Conservation (phyloP, 1,139 yeast species). For the Geotrichum bryndzae region DNA sequence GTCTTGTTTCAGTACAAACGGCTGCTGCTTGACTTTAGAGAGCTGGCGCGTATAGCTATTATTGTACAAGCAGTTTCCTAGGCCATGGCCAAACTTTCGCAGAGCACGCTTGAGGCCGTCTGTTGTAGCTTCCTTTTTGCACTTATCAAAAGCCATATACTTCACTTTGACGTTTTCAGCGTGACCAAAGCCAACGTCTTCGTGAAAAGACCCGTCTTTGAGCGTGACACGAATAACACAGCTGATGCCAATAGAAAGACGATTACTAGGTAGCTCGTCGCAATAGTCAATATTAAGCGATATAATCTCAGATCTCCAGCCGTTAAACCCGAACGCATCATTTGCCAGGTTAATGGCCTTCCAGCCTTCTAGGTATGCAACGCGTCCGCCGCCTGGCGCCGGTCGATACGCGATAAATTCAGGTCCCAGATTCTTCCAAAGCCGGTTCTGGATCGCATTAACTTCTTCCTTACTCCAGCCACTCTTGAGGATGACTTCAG, state of each 20-base stretch:
- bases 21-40: conserved; percentile 38
- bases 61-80: conserved; percentile 74
- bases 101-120: conserved; percentile 72
- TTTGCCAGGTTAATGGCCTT: conserved; percentile 52
- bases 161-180: conserved; percentile 58
- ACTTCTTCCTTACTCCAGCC: conserved; percentile 8
- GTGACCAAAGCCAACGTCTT: conserved; percentile 72
- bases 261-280: conserved; percentile 36
- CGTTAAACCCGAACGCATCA: conserved; percentile 56
- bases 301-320: conserved; percentile 55
- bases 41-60: conserved; percentile 48
- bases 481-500: not conserved
- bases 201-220: conserved; percentile 67
- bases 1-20: conserved; percentile 5
- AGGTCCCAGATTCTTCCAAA: conserved; percentile 57
- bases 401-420: conserved; percentile 80
- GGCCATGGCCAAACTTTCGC: conserved; percentile 68
- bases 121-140: conserved; percentile 72
- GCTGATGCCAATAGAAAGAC: conserved; percentile 52
- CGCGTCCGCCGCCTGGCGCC: conserved; percentile 44
- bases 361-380: conserved; percentile 42
- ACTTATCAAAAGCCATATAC: conserved; percentile 66
- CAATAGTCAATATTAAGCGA: conserved; percentile 34
- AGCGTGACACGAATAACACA: conserved; percentile 65
- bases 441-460: conserved; percentile 22